Evolutionary conservation across 208 protist genomes (phyloP), one percentile per base, ranked within the genome.

Genomic region (Lotmaria passim): DNA sequence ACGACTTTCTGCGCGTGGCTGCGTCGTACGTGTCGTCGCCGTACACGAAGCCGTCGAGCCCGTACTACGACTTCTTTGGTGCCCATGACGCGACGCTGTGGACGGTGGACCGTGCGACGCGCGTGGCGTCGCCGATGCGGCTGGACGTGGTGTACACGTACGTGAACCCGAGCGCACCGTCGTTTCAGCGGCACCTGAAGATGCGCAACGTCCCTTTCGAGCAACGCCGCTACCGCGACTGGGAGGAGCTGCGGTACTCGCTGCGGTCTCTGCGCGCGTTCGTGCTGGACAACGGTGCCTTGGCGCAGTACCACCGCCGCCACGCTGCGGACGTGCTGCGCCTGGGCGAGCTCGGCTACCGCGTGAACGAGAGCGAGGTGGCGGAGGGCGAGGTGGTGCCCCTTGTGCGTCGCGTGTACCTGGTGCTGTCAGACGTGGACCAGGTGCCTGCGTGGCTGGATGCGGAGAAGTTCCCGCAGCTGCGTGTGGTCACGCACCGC

Each of bases 91-190:
- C 75, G 53, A 82, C 78, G 26, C 60, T 83, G 47, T 87, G 82
- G 79, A 76, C 71, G 24, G 56, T 87, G 44, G 67, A 81, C 58
- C 31, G 39, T 47, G 68, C 39, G 12, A 36, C 56, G 10, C 31
- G 62, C 38, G 62, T 73, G 30, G 78, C 75, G 28, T 33, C 28
- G 46, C 83, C 83, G 30, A 68, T 89, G 68, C 60, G 50, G 26
- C 58, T 89, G 48, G 83, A 89, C 44, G 65, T 89, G 7, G 77
- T 89, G 53, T 86, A 84, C 69, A 89, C 79, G 21, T 83, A 83
- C 56, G 83, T 89, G 69, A 86, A 89, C 56, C 68, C 74, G 17
- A 65, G 52, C 4, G 70, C 77, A 17, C 56, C 83, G 41, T 83
- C 58, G 19, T 83, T 86, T 44, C 21, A 38, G 48, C 28, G 46